A percentile compares a stretch with the other conserved stretches of the same genome.
phyloP scores from a whole-genome alignment of 441 rosid genomes.

The Manihot esculenta region DNA sequence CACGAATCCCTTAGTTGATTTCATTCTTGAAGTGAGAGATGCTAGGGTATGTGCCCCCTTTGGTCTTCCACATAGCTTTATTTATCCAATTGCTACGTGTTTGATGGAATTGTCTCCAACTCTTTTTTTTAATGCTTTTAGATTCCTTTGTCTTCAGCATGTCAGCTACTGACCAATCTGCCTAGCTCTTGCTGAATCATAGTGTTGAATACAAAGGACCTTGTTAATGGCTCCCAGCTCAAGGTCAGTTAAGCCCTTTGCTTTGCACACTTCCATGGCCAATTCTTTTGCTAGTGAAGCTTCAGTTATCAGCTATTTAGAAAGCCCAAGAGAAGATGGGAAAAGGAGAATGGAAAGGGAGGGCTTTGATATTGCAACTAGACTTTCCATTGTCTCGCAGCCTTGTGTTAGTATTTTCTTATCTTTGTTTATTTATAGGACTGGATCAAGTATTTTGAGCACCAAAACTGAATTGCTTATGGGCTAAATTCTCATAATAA shows the following conservation, averaged over 20 bases:
- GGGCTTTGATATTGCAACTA: too few relatives aligned
- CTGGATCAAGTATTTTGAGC: conserved; percentile 50
- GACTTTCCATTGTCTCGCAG: not conserved
- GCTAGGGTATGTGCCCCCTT: conserved; percentile 49
- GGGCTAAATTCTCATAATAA: conserved; percentile 75
- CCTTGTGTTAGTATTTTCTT: not conserved
- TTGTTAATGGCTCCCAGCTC: conserved; percentile 46
- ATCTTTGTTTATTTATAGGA: conserved; percentile 31
- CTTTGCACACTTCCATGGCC: not conserved
- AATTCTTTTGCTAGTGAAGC: too few relatives aligned
- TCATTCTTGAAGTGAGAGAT: conserved; percentile 58
- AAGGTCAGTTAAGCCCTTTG: conserved; percentile 24
- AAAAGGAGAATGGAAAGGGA: too few relatives aligned
- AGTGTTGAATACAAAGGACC: conserved; percentile 68
- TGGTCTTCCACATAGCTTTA: not conserved
- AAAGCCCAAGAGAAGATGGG: too few relatives aligned
- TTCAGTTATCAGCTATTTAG: too few relatives aligned
- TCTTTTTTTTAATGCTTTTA: conserved; percentile 16
- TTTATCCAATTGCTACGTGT: conserved; percentile 7
- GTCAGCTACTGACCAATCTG: conserved; percentile 36
- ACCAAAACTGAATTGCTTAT: conserved; percentile 38
- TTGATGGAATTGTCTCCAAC: conserved; percentile 28
- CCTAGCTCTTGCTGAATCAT: conserved; percentile 37
- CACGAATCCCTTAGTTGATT: conserved; percentile 65
- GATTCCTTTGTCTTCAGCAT: conserved; percentile 63